Evolutionary conservation across 805 yeast genomes (phyloP).

Genomic region (Kuraishia ogatae): DNA sequence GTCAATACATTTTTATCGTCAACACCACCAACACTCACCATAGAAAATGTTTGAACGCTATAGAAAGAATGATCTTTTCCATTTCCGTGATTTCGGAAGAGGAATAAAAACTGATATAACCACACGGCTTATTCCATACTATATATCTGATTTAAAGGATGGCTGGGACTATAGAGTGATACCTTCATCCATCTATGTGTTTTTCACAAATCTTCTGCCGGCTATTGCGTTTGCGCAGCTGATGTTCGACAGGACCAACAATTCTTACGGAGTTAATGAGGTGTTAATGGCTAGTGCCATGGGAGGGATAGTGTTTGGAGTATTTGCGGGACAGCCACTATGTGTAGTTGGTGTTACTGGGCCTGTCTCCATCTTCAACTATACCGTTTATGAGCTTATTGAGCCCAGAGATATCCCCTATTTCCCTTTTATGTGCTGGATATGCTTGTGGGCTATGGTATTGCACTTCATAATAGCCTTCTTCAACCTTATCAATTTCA

Average conservation of each 20-base stretch:
- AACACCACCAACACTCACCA: neutral
- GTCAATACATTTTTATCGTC: neutral
- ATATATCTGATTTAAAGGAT: constrained; percentile 73
- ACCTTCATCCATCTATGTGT: constrained; percentile 76
- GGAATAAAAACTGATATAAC: constrained; percentile 49
- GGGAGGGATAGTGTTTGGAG: constrained; percentile 84
- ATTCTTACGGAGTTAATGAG: constrained; percentile 88
- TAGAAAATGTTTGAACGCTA: constrained; percentile 4
- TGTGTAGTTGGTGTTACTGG: constrained; percentile 98
- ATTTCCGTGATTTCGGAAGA: constrained; percentile 23
- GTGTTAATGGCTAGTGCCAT: constrained; percentile 75
- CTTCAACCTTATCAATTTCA: constrained; percentile 54
- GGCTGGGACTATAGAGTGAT: constrained; percentile 80
- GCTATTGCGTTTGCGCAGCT: constrained; percentile 96
- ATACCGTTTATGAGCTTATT: constrained; percentile 74
- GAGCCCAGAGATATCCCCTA: constrained; percentile 42
- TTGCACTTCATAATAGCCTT: constrained; percentile 70
- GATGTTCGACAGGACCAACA: constrained; percentile 86
- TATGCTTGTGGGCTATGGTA: constrained; percentile 83
- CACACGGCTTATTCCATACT: constrained; percentile 49
- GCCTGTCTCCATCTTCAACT: constrained; percentile 86
- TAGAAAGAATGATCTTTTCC: constrained; percentile 12
- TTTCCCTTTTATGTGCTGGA: constrained; percentile 95
- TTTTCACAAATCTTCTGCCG: constrained; percentile 84
- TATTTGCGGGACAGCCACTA: constrained; percentile 82